These are phyloP conservation scores for Primulina tabacum DNA, from an alignment of 257 asterid species.

Conservation along the genomic window DNA sequence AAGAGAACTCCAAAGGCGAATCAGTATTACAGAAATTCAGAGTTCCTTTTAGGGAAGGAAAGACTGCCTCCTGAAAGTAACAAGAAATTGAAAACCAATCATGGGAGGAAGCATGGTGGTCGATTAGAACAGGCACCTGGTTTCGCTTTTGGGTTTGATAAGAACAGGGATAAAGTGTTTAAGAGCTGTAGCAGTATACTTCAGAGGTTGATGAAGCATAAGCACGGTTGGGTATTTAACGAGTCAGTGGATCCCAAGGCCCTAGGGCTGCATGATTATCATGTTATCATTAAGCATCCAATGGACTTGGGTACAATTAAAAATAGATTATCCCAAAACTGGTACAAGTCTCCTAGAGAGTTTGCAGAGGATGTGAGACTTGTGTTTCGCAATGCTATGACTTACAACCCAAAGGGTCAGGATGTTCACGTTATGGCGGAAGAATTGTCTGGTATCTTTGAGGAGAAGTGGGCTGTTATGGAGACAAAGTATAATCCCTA, in stretches of 20 bases:
- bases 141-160: constrained; percentile 46
- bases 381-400: constrained; percentile 86
- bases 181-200: constrained; percentile 68
- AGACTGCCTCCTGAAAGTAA: constrained; percentile 78
- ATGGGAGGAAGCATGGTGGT: constrained; percentile 51
- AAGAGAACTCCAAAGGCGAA: constrained; percentile 93
- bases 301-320: constrained; percentile 94
- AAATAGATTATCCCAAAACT: constrained; percentile 53
- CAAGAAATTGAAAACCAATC: constrained; percentile 60
- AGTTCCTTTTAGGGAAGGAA: constrained; percentile 87
- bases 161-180: constrained; percentile 34
- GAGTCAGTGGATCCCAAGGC: constrained; percentile 72
- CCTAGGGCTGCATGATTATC: constrained; percentile 70
- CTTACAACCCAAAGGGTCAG: constrained; percentile 86
- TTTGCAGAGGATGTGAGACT: constrained; percentile 91
- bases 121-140: constrained; percentile 37
- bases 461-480: constrained; percentile 76
- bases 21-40: constrained; percentile 76
- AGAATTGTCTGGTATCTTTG: constrained; percentile 56
- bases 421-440: constrained; percentile 91
- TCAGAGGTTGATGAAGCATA: constrained; percentile 84
- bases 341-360: constrained; percentile 67
- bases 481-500: constrained; percentile 60
- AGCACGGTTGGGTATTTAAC: constrained; percentile 83
- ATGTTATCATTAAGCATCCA: constrained; percentile 69